Evolutionary conservation across 164 flowering plant species (phyloP), one percentile per base, ranked within the genome.

Genomic region (Kingdonia uniflora): DNA sequence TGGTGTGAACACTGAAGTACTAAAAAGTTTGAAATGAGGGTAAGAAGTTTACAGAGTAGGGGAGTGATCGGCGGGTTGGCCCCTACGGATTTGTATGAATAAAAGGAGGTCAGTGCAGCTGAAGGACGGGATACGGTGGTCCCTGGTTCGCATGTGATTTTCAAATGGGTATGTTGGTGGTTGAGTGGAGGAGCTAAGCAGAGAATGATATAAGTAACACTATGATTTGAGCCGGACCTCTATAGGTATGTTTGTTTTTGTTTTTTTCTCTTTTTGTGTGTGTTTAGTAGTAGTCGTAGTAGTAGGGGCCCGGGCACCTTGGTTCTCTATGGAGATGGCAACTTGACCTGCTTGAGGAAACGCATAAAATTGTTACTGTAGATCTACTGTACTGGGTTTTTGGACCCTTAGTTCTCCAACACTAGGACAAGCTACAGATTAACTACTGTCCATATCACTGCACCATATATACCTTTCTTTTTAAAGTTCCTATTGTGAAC

Each of bases 221-320:
- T 29, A 29, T 29, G 35, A 29, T 29, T 29, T 29, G 35, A 29
- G 35, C 8, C 35, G 4, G 35, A 29, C 35, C 35, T 29, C 8
- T 4, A 29, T 29, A 29, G 8, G 35, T 29, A 29, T 29, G 8
- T 29, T 29, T n/a, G n/a, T n/a, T n/a, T n/a, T n/a, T n/a, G n/a
- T n/a, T n/a, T n/a, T n/a, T 29, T 8, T 29, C 35, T 29, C 35
- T 29, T 29, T 29, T 29, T 29, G 8, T 29, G 35, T 8, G 35
- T 29, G 8, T 29, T 4, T 29, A 29, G 8, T 3, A 29, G 35
- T 29, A 29, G 8, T 29, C 8, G 4, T 29, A 29, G 35, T n/a
- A n/a, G 50, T 59, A 64, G 65, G 72, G 72, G 74, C 62, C 69
- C 71, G 55, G 48, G 35, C 4, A 16, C 14, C 33, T 42, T 43